Conservation (phyloP, 352 stramenopile species). For the Phytophthora cajani region DNA sequence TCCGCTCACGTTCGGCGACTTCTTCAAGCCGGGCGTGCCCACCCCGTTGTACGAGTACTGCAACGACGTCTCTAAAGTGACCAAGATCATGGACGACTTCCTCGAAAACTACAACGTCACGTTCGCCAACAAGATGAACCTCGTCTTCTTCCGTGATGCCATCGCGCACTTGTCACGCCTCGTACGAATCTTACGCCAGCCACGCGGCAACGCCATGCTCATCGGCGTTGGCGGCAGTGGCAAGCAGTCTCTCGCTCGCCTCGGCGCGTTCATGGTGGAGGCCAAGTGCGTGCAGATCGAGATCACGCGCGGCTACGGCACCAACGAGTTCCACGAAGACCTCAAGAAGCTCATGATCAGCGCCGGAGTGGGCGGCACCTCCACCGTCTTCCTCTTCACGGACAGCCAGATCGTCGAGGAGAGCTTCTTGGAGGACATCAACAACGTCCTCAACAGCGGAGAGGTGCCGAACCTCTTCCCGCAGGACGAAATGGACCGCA, state of each 20-base stretch:
- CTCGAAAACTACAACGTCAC: slow-evolving; percentile 96
- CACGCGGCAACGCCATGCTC: slow-evolving; percentile 95
- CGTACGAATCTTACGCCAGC: slow-evolving; percentile 91
- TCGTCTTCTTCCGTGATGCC: slow-evolving; percentile 96
- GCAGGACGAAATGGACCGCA: slow-evolving; percentile 93
- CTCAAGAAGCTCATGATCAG: slow-evolving; percentile 95
- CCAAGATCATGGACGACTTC: slow-evolving; percentile 90
- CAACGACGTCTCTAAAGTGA: slow-evolving; percentile 81
- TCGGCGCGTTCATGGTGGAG: slow-evolving; percentile 92
- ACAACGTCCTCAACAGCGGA: slow-evolving; percentile 96
- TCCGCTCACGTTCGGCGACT: slow-evolving; percentile 94
- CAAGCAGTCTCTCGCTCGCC: slow-evolving; percentile 93
- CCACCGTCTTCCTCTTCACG: slow-evolving; percentile 94
- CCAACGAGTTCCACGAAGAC: slow-evolving; percentile 93
- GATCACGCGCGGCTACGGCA: slow-evolving; percentile 91
- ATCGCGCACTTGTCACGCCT: slow-evolving; percentile 91
- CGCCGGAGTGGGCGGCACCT: slow-evolving; percentile 84
- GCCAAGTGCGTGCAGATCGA: slow-evolving; percentile 93
- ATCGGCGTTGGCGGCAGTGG: slow-evolving; percentile 95
- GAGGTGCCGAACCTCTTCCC: slow-evolving; percentile 96
- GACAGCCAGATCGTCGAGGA: slow-evolving; percentile 96
- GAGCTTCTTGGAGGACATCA: slow-evolving; percentile 96
- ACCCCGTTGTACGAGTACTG: slow-evolving; percentile 87
- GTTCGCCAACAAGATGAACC: slow-evolving; percentile 95
- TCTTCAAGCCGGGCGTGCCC: slow-evolving; percentile 85